These are phyloP conservation scores for Penicillium robsamsonii DNA, from an alignment of 495 filamentous ascomycete species.

Conservation along the genomic window DNA sequence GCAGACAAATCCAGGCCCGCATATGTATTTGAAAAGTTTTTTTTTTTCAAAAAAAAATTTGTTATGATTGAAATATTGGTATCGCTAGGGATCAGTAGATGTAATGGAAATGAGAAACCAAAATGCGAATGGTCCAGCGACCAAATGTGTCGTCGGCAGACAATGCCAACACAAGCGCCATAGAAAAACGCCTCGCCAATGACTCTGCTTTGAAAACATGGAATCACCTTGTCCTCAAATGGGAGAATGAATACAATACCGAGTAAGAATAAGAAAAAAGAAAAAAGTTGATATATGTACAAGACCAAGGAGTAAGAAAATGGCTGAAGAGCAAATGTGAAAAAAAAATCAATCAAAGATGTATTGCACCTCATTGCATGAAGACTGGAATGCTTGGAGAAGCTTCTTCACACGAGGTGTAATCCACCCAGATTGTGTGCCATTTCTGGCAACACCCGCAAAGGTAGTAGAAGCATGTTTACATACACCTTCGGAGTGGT, in stretches of 20 bases:
- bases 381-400: conserved; percentile 27
- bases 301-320: background rate
- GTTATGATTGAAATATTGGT: conserved; percentile 1
- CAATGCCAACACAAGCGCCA: conserved; percentile 6
- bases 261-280: background rate
- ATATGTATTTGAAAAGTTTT: background rate
- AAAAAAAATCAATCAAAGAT: conserved; percentile 20
- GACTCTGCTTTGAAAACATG: background rate
- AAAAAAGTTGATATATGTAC: conserved; percentile 16
- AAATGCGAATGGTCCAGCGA: conserved; percentile 4
- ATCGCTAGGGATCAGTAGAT: conserved; percentile 2
- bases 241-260: background rate
- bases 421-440: conserved; percentile 36
- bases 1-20: background rate
- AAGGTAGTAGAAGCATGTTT: conserved; percentile 35
- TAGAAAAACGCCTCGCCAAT: conserved; percentile 22
- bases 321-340: background rate
- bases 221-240: background rate
- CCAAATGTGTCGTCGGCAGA: conserved; percentile 18
- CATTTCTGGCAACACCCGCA: conserved; percentile 22
- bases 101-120: conserved; percentile 1
- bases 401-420: conserved; percentile 24
- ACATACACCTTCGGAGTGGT: conserved; percentile 26
- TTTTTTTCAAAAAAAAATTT: too few species aligned
- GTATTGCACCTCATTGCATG: conserved; percentile 31